Base-by-base conservation (phyloP, 1,284 basidiomycete genomes). In the Pseudozyma thailandica region DNA sequence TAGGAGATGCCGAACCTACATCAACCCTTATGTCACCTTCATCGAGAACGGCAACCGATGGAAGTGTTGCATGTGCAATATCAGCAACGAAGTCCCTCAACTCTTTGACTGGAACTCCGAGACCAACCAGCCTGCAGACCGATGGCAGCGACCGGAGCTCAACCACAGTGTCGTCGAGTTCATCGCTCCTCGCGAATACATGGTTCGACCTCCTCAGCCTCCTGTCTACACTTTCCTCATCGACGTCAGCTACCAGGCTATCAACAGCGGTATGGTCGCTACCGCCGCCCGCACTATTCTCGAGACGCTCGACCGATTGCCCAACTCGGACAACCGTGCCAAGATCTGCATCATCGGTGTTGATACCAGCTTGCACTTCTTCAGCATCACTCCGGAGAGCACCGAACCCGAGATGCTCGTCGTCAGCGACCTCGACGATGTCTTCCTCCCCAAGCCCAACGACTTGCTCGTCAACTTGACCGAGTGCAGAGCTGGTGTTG, bases 31-130 rank as follows among this genome's bases (percentile, higher is more conserved):
- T 82, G 94, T 98, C 38, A 93, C 94, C 76, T 99, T 98, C 83
- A 94, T 97, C 81, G 96, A 99, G 82, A 94, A 94, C 65, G 96
- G 96, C 31, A 94, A 94, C 84, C 89, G 94, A 86, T 98, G 96
- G 96, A 92, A 96, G 83, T 99, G 96, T 64, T 97, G 93, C 86
- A 94, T 98, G 93, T 99, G 96, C 85, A 93, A 91, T 79, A 90
- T 98, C 88, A 92, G 92, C 59, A 99, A 99, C 84, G 96, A 99
- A 84, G 95, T 98, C 1, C 96, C 96, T 8, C 94, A 98, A 82
- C 87, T 97, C 53, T 98, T 98, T 82, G 96, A 99, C 84, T 99
- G 95, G 94, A 92, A 98, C 84, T 92, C 94, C 82, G 88, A 87
- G 60, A 90, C 89, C 74, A 97, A 96, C 82, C 91, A 93, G 84